These are phyloP conservation scores for Cystobasidiaceae sp. DNA, from an alignment of 1,284 basidiomycete species.

Conservation along the genomic window DNA sequence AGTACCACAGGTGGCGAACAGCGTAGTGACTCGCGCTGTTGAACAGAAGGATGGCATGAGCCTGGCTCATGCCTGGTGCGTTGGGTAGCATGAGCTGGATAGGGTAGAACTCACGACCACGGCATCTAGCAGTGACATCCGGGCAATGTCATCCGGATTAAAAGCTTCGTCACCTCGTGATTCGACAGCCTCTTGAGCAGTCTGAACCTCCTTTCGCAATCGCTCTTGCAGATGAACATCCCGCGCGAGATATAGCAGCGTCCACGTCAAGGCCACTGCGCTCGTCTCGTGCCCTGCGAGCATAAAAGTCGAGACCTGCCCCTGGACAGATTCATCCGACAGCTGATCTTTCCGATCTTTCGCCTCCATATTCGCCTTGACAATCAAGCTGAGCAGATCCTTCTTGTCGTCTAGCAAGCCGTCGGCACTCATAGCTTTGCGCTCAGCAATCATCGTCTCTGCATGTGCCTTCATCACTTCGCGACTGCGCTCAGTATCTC, in stretches of 20 bases:
- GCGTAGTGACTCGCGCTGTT: constrained; percentile 58
- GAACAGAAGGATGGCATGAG: neutral
- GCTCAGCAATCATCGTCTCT: constrained; percentile 1
- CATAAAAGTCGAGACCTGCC: constrained; percentile 66
- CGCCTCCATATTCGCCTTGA: constrained; percentile 6
- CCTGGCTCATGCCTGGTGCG: too few species aligned
- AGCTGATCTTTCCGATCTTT: constrained; percentile 50
- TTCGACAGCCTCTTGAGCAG: neutral
- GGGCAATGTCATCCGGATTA: neutral
- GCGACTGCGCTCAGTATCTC: neutral
- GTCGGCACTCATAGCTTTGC: neutral
- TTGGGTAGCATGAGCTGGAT: neutral
- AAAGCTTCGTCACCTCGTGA: neutral
- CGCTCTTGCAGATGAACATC: neutral
- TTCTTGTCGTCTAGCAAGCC: constrained; percentile 1
- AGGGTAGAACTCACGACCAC: constrained; percentile 53
- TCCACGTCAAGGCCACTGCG: constrained; percentile 36
- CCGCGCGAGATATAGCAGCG: neutral
- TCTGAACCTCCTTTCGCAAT: neutral
- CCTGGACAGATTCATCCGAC: constrained; percentile 61
- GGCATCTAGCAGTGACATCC: constrained; percentile 58
- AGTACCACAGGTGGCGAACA: constrained; percentile 62
- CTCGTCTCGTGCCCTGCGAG: constrained; percentile 61
- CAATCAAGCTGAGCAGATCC: constrained; percentile 16
- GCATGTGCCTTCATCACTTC: constrained; percentile 1